Conservation (phyloP, 2,329 filamentous ascomycete species). For the Huntiella moniliformis region DNA sequence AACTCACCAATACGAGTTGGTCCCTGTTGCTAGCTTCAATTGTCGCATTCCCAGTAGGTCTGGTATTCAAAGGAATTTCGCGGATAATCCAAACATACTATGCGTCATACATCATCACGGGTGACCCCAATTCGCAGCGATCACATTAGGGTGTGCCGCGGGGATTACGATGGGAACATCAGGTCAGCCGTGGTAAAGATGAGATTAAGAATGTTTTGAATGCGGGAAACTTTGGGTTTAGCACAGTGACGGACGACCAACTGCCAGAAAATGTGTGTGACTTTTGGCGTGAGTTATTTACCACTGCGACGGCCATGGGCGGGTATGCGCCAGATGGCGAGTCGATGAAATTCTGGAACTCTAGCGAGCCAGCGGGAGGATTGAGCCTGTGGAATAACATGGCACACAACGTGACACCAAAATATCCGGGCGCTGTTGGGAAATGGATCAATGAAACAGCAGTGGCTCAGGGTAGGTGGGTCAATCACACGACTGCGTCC, state of each 20-base stretch:
- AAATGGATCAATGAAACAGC: too few species aligned
- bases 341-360: not conserved
- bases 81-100: slow-evolving; percentile 23
- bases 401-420: too few species aligned
- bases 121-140: slow-evolving; percentile 22
- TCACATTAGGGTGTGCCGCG: slow-evolving; percentile 18
- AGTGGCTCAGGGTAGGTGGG: too few species aligned
- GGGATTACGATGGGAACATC: slow-evolving; percentile 20
- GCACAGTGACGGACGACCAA: slow-evolving; percentile 17
- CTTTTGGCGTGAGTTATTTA: slow-evolving; percentile 18
- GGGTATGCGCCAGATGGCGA: slow-evolving; percentile 16
- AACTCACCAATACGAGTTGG: slow-evolving; percentile 16
- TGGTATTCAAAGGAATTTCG: slow-evolving; percentile 19
- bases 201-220: slow-evolving; percentile 18
- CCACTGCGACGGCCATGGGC: slow-evolving; percentile 16
- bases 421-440: too few species aligned
- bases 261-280: slow-evolving; percentile 17
- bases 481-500: too few species aligned
- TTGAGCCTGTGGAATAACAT: too few species aligned
- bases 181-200: slow-evolving; percentile 14
- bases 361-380: too few species aligned
- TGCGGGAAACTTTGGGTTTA: slow-evolving; percentile 19
- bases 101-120: slow-evolving; percentile 21
- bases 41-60: slow-evolving; percentile 17
- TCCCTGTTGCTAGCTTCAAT: slow-evolving; percentile 15